Evolutionary conservation across 1,284 basidiomycete species (phyloP).

Genomic region (Binderoboletus segoi): DNA sequence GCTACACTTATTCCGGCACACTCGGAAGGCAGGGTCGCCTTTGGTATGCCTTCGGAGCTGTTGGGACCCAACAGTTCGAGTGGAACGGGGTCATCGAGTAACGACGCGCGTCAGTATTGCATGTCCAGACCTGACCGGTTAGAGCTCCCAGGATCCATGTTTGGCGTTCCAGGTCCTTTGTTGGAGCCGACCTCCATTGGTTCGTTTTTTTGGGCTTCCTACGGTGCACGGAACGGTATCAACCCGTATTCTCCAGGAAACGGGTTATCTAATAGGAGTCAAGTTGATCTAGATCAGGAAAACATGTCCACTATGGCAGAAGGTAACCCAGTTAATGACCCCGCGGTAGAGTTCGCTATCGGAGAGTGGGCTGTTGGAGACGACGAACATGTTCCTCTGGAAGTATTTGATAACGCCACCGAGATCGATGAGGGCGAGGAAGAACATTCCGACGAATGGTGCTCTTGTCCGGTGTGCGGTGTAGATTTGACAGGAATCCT

Average conservation of each 20-base stretch:
- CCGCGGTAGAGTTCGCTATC: constrained; percentile 22
- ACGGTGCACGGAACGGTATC: background rate
- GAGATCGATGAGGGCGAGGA: constrained; percentile 20
- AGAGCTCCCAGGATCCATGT: constrained; percentile 14
- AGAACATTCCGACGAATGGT: background rate
- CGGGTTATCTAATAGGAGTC: background rate
- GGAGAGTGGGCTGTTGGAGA: constrained; percentile 64
- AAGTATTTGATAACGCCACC: constrained; percentile 27
- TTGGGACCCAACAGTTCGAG: constrained; percentile 11
- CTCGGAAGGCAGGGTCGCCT: constrained; percentile 21
- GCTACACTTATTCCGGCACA: constrained; percentile 2
- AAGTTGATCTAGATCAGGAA: background rate
- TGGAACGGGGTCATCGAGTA: background rate
- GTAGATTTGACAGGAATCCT: constrained; percentile 29
- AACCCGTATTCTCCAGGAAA: constrained; percentile 10
- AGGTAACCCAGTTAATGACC: background rate
- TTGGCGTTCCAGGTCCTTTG: constrained; percentile 23
- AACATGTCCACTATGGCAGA: background rate
- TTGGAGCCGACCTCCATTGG: constrained; percentile 2
- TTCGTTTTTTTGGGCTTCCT: constrained; percentile 17
- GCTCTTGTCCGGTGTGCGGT: constrained; percentile 45
- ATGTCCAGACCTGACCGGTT: background rate
- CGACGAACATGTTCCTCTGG: constrained; percentile 49
- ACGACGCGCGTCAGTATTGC: background rate
- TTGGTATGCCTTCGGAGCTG: constrained; percentile 34